Base-by-base conservation (phyloP, 176 grass and related monocot species). In the Oryza glaberrima region DNA sequence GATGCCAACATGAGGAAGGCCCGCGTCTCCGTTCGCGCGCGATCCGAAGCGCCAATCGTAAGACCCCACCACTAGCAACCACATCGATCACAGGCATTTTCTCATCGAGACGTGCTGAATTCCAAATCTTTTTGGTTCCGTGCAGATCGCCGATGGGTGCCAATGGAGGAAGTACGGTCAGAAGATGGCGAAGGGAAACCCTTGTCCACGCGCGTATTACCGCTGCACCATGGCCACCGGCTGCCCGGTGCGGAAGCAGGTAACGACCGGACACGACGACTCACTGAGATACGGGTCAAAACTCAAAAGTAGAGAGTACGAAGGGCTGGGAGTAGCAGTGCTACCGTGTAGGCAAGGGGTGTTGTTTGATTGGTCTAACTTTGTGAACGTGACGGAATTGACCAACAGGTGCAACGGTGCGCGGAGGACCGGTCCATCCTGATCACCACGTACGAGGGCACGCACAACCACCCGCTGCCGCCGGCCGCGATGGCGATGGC, bases 121-220 rank as follows among this genome's bases (percentile, higher is more conserved):
- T 30, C 2, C 38, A 6, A 22, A 25, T 25, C 14, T 3, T 32
- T 51, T 28, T 8, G 58, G 58, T 63, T n/a, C 38, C 68, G 23
- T 81, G 43, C 56, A 98, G 96, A 98, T 98, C 73, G 89, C 93
- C 32, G 96, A 98, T 72, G 96, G 96, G 7, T 98, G 96, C 72
- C 96, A 98, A 82, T 98, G 96, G 96, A 91, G 96, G 87, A 98
- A 98, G 86, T 98, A 98, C 58, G 96, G 96, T 0, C 93, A 98
- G 86, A 98, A 98, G 88, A 98, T 98, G 96, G 96, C 96, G 3
- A 98, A 98, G 67, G 96, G 96, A 23, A 98, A 98, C 82, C 96
- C 96, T 0, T 98, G 96, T 32, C 96, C 96, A 22, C 91, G 96
- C n/a, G 96, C 93, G 64, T 98, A 98, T 85, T 98, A 98, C 89